Conservation (phyloP, 331 rosid genomes). For the Malus hybrid region DNA sequence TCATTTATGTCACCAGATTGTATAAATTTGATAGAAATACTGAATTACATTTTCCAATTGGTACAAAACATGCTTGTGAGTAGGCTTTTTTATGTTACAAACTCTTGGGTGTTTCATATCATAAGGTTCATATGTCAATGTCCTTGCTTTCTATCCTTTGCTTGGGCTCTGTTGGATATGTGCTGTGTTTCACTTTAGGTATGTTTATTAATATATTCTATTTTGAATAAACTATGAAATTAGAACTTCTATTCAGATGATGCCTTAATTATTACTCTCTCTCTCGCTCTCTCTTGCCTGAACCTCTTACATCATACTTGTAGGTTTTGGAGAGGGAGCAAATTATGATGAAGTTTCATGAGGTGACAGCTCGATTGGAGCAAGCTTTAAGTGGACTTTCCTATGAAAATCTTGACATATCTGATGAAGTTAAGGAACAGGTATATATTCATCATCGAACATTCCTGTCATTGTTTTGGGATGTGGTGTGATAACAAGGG, state of each 20-base stretch:
- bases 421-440: slow-evolving; percentile 98
- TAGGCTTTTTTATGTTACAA: neutral
- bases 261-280: slow-evolving; percentile 7
- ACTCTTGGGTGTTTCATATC: neutral
- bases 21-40: neutral
- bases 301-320: slow-evolving; percentile 2
- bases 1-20: neutral
- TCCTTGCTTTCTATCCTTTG: neutral
- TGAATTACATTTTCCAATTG: neutral
- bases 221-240: neutral
- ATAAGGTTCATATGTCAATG: neutral
- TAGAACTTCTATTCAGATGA: slow-evolving; percentile 1
- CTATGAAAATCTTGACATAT: slow-evolving; percentile 67
- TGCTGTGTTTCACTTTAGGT: neutral
- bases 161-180: neutral
- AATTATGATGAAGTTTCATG: slow-evolving; percentile 45
- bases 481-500: neutral
- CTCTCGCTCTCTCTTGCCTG: neutral
- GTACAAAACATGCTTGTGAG: neutral
- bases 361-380: slow-evolving; percentile 28
- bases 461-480: neutral
- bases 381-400: slow-evolving; percentile 64
- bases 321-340: slow-evolving; percentile 85
- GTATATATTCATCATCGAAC: slow-evolving; percentile 25
- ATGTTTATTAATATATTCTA: neutral